A percentile compares a stretch with the other conserved stretches of the same genome.
These are phyloP conservation scores for Zychaea mexicana DNA, from an alignment of 371 early-diverging fungal species.

Conservation along the genomic window DNA sequence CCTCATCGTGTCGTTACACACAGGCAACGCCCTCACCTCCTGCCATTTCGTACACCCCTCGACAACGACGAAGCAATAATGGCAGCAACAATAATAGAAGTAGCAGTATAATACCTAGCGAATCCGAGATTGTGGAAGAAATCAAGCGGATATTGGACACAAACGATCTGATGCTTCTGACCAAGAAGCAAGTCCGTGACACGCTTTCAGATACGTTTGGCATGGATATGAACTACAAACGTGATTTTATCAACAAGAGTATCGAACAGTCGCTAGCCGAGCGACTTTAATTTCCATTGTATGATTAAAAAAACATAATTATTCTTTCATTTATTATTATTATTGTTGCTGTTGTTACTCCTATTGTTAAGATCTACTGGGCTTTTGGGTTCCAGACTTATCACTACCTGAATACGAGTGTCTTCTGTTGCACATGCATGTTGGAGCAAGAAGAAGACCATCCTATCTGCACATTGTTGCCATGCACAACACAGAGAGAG, in stretches of 20 bases:
- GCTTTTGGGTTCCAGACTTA: neutral
- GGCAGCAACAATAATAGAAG: too few species aligned
- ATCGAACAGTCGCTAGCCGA: slow-evolving; percentile 59
- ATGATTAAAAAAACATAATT: too few species aligned
- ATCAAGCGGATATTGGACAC: slow-evolving; percentile 76
- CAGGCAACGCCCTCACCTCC: neutral
- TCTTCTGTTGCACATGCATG: too few species aligned
- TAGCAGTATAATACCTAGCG: neutral
- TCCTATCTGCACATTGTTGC: too few species aligned
- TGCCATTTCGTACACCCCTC: neutral
- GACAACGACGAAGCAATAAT: neutral
- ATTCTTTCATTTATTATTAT: too few species aligned
- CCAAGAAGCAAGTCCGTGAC: slow-evolving; percentile 88
- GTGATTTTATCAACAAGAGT: slow-evolving; percentile 85
- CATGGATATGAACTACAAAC: slow-evolving; percentile 76
- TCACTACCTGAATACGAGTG: too few species aligned
- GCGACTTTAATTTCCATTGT: slow-evolving; percentile 3
- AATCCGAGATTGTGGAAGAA: slow-evolving; percentile 69
- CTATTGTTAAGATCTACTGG: neutral
- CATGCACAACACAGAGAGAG: too few species aligned
- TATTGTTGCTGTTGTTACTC: neutral
- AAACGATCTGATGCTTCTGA: slow-evolving; percentile 76
- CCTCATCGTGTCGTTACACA: neutral
- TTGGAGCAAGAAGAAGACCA: too few species aligned
- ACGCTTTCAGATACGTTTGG: slow-evolving; percentile 75